These are phyloP conservation scores for Cystoderma amianthinum DNA, from an alignment of 768 basidiomycete genomes.

Conservation along the genomic window DNA sequence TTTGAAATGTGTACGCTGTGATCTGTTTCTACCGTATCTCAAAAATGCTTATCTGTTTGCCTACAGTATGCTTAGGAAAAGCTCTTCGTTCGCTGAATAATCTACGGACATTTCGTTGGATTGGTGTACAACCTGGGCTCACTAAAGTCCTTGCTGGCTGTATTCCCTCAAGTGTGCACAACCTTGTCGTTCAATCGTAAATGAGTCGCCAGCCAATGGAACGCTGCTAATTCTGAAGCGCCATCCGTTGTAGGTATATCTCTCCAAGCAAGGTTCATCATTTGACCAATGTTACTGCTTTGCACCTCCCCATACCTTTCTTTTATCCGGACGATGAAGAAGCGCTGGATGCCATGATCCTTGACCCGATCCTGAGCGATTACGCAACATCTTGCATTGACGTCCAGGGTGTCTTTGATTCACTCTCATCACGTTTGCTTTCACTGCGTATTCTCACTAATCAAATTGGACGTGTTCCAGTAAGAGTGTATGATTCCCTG, in stretches of 20 bases:
- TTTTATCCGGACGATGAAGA: slow-evolving; percentile 25
- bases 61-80: slow-evolving; percentile 25
- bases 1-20: slow-evolving; percentile 25
- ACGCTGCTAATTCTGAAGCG: slow-evolving; percentile 3
- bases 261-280: slow-evolving; percentile 16
- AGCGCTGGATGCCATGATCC: slow-evolving; percentile 12
- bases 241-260: slow-evolving; percentile 13
- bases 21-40: slow-evolving; percentile 2
- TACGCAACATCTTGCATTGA: slow-evolving; percentile 6
- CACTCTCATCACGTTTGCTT: slow-evolving; percentile 9
- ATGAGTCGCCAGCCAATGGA: slow-evolving; percentile 1
- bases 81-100: slow-evolving; percentile 20
- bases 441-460: slow-evolving; percentile 19
- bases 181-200: slow-evolving; percentile 23
- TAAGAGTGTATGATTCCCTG: slow-evolving; percentile 21
- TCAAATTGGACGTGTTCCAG: slow-evolving; percentile 20
- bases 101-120: slow-evolving; percentile 30
- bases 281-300: slow-evolving; percentile 13
- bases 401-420: slow-evolving; percentile 9
- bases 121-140: slow-evolving; percentile 23
- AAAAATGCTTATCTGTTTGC: neutral
- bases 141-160: slow-evolving; percentile 17
- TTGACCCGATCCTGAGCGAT: slow-evolving; percentile 9
- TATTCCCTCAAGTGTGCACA: slow-evolving; percentile 19
- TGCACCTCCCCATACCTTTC: slow-evolving; percentile 25